Evolutionary conservation across 2,329 filamentous ascomycete species (phyloP).

Genomic region (Didymellaceae sp.): DNA sequence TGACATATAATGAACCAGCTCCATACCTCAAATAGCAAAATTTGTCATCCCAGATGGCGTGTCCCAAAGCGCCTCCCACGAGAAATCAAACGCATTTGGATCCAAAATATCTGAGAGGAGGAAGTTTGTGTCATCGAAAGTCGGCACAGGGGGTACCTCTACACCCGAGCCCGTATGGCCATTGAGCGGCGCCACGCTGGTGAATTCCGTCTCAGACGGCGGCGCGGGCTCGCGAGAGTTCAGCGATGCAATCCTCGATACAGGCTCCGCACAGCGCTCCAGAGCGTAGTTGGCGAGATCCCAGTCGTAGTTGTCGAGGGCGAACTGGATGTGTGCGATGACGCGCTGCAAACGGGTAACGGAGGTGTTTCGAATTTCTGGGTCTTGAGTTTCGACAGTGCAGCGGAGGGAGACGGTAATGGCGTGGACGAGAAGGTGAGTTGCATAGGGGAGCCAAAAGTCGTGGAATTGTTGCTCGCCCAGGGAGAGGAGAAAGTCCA

Average conservation of each 20-base stretch:
- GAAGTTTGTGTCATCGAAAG: slow-evolving; percentile 39
- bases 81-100: slow-evolving; percentile 46
- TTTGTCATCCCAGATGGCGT: slow-evolving; percentile 45
- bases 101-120: slow-evolving; percentile 42
- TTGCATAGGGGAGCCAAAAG: slow-evolving; percentile 60
- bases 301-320: slow-evolving; percentile 60
- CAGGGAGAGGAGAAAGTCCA: slow-evolving; percentile 58
- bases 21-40: slow-evolving; percentile 28
- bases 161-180: slow-evolving; percentile 8
- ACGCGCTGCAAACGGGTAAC: slow-evolving; percentile 57
- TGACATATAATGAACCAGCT: too few relatives aligned
- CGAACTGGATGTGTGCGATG: slow-evolving; percentile 55
- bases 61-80: slow-evolving; percentile 48
- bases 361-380: slow-evolving; percentile 53
- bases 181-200: slow-evolving; percentile 17
- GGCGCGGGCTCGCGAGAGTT: slow-evolving; percentile 29
- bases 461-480: slow-evolving; percentile 57
- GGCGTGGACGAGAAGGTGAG: slow-evolving; percentile 61
- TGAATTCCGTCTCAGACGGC: slow-evolving; percentile 27
- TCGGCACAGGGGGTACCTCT: slow-evolving; percentile 19
- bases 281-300: slow-evolving; percentile 63
- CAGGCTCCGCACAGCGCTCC: slow-evolving; percentile 50
- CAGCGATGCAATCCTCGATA: slow-evolving; percentile 45
- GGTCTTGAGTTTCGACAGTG: slow-evolving; percentile 58
- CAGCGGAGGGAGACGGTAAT: slow-evolving; percentile 61